Conservation (phyloP, 306 rosid species). For the Casuarina cunninghamiana region DNA sequence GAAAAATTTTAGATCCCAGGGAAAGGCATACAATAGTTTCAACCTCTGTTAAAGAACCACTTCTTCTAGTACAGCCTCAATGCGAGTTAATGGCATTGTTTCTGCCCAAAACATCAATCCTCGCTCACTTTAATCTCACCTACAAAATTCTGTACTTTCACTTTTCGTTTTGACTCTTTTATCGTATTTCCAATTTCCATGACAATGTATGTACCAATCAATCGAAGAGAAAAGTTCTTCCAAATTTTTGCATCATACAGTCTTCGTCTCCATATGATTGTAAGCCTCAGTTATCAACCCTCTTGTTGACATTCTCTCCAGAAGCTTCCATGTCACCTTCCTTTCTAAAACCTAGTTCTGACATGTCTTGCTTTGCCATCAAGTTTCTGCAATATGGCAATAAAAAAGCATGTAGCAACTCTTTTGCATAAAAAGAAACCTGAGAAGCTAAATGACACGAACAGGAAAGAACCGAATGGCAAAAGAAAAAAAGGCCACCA, state of each 20-base stretch:
- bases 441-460: slow-evolving; percentile 9
- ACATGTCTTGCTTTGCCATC: slow-evolving; percentile 97
- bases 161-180: background rate
- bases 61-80: no score
- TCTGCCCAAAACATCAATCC: background rate
- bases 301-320: slow-evolving; percentile 29
- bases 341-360: slow-evolving; percentile 80
- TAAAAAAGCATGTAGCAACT: slow-evolving; percentile 18
- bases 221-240: slow-evolving; percentile 5
- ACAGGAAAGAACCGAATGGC: background rate
- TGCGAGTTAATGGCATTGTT: background rate
- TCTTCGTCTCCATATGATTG: background rate
- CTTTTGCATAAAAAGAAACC: slow-evolving; percentile 2
- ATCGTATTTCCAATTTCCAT: background rate
- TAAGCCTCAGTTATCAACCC: slow-evolving; percentile 35
- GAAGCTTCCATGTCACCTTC: slow-evolving; percentile 30
- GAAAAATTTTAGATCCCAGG: no score
- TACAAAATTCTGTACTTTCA: background rate
- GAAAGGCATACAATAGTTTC: no score
- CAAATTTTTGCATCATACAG: background rate
- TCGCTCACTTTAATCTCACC: background rate
- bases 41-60: no score
- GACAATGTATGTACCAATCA: background rate
- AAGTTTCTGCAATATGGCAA: slow-evolving; percentile 67
- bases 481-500: background rate